Evolutionary conservation across 2,329 filamentous ascomycete species (phyloP).

Genomic region (Ascomycota sp.): DNA sequence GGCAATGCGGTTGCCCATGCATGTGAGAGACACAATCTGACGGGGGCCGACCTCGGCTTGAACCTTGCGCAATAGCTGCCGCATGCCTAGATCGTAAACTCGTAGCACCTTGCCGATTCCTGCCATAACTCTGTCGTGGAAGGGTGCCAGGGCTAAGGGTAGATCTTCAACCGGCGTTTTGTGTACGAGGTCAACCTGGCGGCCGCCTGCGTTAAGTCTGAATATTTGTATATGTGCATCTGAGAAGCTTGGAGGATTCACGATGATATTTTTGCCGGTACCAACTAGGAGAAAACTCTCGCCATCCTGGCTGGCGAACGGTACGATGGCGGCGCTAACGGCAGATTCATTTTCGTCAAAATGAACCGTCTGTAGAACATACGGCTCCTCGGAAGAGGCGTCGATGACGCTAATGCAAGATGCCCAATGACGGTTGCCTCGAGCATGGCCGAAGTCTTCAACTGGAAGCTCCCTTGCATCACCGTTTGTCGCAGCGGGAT

Average conservation of each 20-base stretch:
- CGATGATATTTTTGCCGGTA: conserved; percentile 71
- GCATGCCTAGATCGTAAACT: conserved; percentile 82
- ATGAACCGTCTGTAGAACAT: conserved; percentile 55
- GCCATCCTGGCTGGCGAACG: conserved; percentile 72
- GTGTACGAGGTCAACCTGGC: conserved; percentile 78
- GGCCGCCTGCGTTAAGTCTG: conserved; percentile 68
- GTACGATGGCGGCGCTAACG: conserved; percentile 61
- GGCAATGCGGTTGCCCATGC: conserved; percentile 68
- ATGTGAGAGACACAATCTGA: conserved; percentile 70
- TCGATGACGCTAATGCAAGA: conserved; percentile 89
- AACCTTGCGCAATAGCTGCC: conserved; percentile 76
- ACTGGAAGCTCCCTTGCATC: conserved; percentile 49
- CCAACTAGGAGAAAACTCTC: conserved; percentile 86
- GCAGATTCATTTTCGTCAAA: conserved; percentile 79
- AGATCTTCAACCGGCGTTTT: conserved; percentile 85
- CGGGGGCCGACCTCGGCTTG: conserved; percentile 60
- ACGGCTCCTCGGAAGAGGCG: conserved; percentile 46
- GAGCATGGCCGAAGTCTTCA: conserved; percentile 73
- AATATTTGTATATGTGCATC: conserved; percentile 84
- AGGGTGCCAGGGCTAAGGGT: conserved; percentile 70
- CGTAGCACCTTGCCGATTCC: conserved; percentile 64
- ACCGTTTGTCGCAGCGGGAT: conserved; percentile 48
- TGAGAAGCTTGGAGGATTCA: conserved; percentile 51
- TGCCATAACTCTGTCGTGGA: conserved; percentile 75
- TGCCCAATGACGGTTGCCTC: conserved; percentile 69